A percentile compares a stretch with the other conserved stretches of the same genome.
phyloP scores from a whole-genome alignment of 2,329 filamentous ascomycete species.

The Paraphaeosphaeria minitans region DNA sequence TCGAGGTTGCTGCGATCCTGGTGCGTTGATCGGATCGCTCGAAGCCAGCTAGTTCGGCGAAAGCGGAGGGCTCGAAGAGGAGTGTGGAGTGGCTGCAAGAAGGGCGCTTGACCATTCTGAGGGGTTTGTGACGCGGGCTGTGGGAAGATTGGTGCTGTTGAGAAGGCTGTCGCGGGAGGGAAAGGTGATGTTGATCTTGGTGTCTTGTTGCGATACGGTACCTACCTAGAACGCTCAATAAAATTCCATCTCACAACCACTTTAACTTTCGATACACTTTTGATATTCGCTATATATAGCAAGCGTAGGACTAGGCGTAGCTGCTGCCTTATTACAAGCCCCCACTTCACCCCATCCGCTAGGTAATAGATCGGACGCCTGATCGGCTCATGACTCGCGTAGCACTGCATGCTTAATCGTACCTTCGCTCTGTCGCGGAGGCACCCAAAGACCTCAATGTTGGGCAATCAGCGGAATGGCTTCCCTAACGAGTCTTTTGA shows the following conservation, averaged over 20 bases:
- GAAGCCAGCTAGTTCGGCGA: constrained; percentile 45
- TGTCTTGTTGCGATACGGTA: no score
- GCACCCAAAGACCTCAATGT: no score
- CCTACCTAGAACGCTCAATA: no score
- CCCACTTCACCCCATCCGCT: not conserved
- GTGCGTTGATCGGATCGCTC: constrained; percentile 29
- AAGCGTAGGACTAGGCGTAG: not conserved
- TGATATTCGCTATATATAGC: not conserved
- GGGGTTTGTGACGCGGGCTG: not conserved
- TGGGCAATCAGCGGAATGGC: not conserved
- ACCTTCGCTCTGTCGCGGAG: not conserved
- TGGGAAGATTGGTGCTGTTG: not conserved
- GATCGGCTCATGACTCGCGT: not conserved
- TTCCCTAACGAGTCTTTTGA: not conserved
- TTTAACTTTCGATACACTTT: not conserved
- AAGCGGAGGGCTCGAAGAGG: constrained; percentile 36
- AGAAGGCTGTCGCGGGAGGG: not conserved
- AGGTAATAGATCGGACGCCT: not conserved
- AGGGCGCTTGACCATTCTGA: not conserved
- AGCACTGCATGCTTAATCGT: not conserved
- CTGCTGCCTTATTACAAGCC: not conserved
- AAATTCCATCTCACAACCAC: no score
- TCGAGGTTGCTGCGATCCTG: constrained; percentile 31
- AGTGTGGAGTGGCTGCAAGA: constrained; percentile 16
- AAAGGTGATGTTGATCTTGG: not conserved